Evolutionary conservation across 176 grass and related monocot genomes (phyloP).

Genomic region (Saccharum officinarum): DNA sequence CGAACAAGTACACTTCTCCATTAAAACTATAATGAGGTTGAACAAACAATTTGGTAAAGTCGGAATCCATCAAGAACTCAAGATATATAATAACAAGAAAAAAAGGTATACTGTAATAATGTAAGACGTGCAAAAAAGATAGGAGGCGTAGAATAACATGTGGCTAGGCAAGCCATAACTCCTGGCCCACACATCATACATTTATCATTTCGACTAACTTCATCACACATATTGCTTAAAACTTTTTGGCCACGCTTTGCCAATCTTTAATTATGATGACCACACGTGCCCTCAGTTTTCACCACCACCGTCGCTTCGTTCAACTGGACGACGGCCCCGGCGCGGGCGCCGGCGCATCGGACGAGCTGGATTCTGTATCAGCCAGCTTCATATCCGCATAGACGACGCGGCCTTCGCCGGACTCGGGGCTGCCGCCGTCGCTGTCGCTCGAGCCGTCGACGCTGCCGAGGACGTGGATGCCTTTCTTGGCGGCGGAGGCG

Average conservation of each 20-base stretch:
- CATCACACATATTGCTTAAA: neutral
- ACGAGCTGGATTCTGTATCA: neutral
- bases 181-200: neutral
- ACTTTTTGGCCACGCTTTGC: neutral
- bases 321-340: neutral
- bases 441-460: neutral
- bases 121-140: neutral
- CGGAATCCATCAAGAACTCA: neutral
- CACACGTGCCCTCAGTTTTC: neutral
- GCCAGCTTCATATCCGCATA: conserved; percentile 30
- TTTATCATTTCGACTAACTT: neutral
- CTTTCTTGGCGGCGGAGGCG: conserved; percentile 4
- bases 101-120: too few species aligned
- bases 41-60: neutral
- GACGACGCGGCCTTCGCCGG: conserved; percentile 26
- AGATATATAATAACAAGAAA: neutral
- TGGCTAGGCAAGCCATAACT: too few species aligned
- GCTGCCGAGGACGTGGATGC: neutral
- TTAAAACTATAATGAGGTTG: neutral
- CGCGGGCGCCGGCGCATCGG: neutral
- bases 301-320: neutral
- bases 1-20: neutral
- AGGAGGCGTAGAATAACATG: neutral
- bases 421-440: neutral
- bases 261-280: neutral